Base-by-base conservation (phyloP, 148 eudicot genomes). In the Vaccinium darrowii region DNA sequence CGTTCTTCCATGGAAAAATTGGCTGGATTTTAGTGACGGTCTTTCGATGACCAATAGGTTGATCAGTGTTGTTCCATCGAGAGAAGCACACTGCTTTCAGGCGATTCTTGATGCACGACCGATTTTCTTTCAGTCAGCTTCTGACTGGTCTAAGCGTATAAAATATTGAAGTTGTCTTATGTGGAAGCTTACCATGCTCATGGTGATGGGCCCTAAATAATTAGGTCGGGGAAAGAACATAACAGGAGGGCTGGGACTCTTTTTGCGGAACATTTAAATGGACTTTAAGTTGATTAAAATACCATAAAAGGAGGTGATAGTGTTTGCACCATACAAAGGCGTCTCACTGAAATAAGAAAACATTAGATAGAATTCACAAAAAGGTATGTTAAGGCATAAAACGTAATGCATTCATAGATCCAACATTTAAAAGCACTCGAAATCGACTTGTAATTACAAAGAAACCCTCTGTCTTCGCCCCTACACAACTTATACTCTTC, bases 11-110 rank as follows among this genome's bases (percentile, higher is more conserved):
- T 23, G 75, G 69, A 65, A 50, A 23, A 23, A 53, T 67, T 50
- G 58, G 33, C 16, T 25, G 19, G 43, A 67, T 14, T 67, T 51
- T n/a, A 21, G 4, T 58, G 3, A 57, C 57, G 3, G 36, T 36
- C 39, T 36, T 36, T 36, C 39, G 39, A 36, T 36, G 39, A 36
- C 39, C 39, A 36, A 36, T 36, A 36, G 39, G 39, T 36, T 36
- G 39, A 36, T 36, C 39, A 36, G 39, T 36, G 39, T 36, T 2
- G 39, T 36, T 36, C 39, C 39, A 13, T 78, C 53, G 21, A 52
- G 57, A 77, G 62, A 78, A 57, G 57, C 62, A 78, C 39, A 52
- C 39, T 76, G 79, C 57, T 76, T 49, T 9, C 57, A 76, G 12
- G 52, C 56, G 47, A 50, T 76, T 50, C 54, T 50, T 76, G 57